Percentiles rank a stretch among this genome's conserved stretches.
Evolutionary conservation across 2,329 filamentous ascomycete species (phyloP).

Genomic region (Albifimbria verrucaria): DNA sequence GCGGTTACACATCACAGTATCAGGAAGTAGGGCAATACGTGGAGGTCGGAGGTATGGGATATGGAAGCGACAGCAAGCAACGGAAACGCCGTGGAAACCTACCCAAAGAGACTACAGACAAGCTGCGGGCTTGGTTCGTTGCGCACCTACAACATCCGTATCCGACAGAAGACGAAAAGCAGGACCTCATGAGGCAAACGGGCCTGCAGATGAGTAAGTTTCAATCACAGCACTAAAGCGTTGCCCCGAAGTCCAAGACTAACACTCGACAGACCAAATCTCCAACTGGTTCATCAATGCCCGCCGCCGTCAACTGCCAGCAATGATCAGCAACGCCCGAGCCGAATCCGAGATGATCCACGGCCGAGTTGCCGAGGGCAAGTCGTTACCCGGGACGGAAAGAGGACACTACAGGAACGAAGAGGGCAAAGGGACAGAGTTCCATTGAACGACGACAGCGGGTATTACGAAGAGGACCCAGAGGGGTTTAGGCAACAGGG

Average conservation of each 20-base stretch:
- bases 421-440: slow-evolving; percentile 13
- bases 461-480: neutral
- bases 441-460: neutral
- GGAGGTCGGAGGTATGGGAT: slow-evolving; percentile 37
- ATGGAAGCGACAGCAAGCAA: slow-evolving; percentile 45
- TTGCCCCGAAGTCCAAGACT: neutral
- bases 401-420: slow-evolving; percentile 30
- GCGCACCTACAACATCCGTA: slow-evolving; percentile 79
- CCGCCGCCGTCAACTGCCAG: slow-evolving; percentile 61
- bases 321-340: slow-evolving; percentile 55
- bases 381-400: slow-evolving; percentile 36
- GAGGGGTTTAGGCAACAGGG: neutral
- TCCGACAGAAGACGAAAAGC: slow-evolving; percentile 84
- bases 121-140: slow-evolving; percentile 75
- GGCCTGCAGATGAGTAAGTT: slow-evolving; percentile 73
- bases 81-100: slow-evolving; percentile 76
- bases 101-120: slow-evolving; percentile 85
- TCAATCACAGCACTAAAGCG: slow-evolving; percentile 1
- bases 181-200: slow-evolving; percentile 73
- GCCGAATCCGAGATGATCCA: slow-evolving; percentile 48
- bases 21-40: slow-evolving; percentile 40
- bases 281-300: slow-evolving; percentile 83
- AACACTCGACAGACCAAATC: slow-evolving; percentile 54
- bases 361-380: slow-evolving; percentile 30
- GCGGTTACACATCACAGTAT: slow-evolving; percentile 36